Evolutionary conservation across 2,329 filamentous ascomycete species (phyloP).

Genomic region (Aureobasidium sp.): DNA sequence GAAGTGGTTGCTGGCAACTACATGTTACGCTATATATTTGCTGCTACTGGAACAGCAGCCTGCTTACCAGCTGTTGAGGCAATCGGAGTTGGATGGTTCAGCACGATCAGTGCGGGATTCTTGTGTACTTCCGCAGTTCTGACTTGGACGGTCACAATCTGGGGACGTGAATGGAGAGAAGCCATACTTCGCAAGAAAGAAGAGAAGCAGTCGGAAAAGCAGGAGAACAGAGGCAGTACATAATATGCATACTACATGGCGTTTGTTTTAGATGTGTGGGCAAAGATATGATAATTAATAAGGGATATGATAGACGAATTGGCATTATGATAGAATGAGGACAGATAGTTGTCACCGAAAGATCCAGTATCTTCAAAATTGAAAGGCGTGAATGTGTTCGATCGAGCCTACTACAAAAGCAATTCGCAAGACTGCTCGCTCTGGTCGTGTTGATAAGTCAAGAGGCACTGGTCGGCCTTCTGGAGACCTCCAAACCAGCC

Average conservation of each 20-base stretch:
- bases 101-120: constrained; percentile 57
- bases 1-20: constrained; percentile 73
- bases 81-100: constrained; percentile 77
- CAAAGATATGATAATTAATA: neutral
- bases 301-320: neutral
- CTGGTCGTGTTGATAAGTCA: too few species aligned
- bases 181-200: constrained; percentile 16
- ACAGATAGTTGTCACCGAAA: too few species aligned
- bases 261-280: neutral
- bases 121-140: constrained; percentile 37
- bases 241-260: neutral
- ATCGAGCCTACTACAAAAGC: too few species aligned
- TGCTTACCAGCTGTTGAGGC: constrained; percentile 65
- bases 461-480: too few species aligned
- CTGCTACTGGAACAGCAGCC: constrained; percentile 59
- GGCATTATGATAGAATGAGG: too few species aligned
- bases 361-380: too few species aligned
- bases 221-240: neutral
- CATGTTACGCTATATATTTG: constrained; percentile 67
- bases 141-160: constrained; percentile 42
- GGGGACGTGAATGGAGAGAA: constrained; percentile 31
- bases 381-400: too few species aligned
- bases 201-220: constrained; percentile 9
- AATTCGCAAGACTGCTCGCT: too few species aligned
- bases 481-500: too few species aligned